Conservation (phyloP, 164 flowering plant species). For the Taxillus chinensis region DNA sequence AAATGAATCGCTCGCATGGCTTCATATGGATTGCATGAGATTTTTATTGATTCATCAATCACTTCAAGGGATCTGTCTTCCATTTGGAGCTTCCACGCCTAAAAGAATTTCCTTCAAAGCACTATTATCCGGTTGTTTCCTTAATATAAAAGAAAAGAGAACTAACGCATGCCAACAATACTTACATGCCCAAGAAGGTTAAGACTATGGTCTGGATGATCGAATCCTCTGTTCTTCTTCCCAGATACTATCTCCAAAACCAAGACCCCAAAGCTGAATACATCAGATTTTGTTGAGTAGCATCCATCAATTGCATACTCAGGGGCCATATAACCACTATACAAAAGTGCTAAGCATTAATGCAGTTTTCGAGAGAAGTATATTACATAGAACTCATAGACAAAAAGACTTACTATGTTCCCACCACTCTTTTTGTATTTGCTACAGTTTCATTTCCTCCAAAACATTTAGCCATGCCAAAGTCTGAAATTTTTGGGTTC, state of each 20-base stretch:
- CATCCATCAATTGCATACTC: background rate
- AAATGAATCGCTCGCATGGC: background rate
- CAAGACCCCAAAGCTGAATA: background rate
- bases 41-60: background rate
- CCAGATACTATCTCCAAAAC: background rate
- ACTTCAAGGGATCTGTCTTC: background rate
- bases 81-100: background rate
- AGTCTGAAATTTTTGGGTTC: background rate
- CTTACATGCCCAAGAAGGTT: slow-evolving; percentile 5
- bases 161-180: background rate
- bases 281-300: background rate
- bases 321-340: background rate
- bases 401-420: background rate
- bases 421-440: background rate
- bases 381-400: background rate
- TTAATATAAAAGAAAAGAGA: background rate
- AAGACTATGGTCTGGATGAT: slow-evolving; percentile 1
- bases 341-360: background rate
- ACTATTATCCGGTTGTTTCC: too few relatives aligned
- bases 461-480: background rate
- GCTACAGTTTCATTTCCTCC: background rate
- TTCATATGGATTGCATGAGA: background rate
- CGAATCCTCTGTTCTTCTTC: background rate
- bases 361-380: background rate
- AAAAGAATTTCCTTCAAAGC: background rate